Evolutionary conservation across 2,329 filamentous ascomycete species (phyloP).

Genomic region (Colletotrichum sp.): DNA sequence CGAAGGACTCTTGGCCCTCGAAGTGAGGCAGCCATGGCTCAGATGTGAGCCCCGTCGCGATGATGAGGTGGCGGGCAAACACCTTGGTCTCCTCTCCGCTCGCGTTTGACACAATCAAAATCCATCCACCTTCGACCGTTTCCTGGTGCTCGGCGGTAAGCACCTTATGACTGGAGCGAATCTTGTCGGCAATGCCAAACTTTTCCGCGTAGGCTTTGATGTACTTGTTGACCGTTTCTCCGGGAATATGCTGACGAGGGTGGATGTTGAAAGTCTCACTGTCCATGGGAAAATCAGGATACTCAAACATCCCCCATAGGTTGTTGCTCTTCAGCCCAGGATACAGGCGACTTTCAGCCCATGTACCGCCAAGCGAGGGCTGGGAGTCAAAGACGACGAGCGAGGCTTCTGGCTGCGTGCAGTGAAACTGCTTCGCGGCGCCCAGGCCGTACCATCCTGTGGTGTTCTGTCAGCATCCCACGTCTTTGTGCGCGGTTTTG

Average conservation of each 20-base stretch:
- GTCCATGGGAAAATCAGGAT: conserved; percentile 75
- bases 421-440: conserved; percentile 65
- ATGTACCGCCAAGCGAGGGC: conserved; percentile 69
- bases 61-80: conserved; percentile 50
- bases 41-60: conserved; percentile 63
- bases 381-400: conserved; percentile 65
- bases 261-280: conserved; percentile 54
- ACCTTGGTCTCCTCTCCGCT: conserved; percentile 29
- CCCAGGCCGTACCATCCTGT: conserved; percentile 61
- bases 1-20: conserved; percentile 50
- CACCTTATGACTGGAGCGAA: conserved; percentile 46
- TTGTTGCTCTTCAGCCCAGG: conserved; percentile 77
- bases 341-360: conserved; percentile 71
- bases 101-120: conserved; percentile 33
- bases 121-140: conserved; percentile 42
- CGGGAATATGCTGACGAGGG: conserved; percentile 52
- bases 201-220: conserved; percentile 47
- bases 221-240: conserved; percentile 50
- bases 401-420: conserved; percentile 59
- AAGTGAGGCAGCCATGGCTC: conserved; percentile 52
- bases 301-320: conserved; percentile 74
- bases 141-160: conserved; percentile 45
- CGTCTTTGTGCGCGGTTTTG: not conserved
- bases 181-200: conserved; percentile 44
- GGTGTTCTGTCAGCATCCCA: not conserved